A percentile compares a stretch with the other conserved stretches of the same genome.
phyloP scores from a whole-genome alignment of 495 filamentous ascomycete species.

The Hypoxylon rickii region DNA sequence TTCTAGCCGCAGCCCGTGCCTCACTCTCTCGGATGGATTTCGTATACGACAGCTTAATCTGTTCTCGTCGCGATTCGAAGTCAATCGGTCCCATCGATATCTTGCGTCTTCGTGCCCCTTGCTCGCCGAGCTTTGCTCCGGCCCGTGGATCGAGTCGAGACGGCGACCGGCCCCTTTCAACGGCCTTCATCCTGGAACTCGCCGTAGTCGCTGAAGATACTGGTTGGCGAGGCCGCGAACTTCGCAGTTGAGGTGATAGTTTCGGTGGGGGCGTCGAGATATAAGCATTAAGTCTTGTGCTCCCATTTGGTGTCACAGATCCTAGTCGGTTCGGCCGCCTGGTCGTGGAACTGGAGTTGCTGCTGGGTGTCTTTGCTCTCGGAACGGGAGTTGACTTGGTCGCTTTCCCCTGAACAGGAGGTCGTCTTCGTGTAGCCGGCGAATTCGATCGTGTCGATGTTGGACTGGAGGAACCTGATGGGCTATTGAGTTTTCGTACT shows the following conservation, averaged over 20 bases:
- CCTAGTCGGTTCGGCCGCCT: constrained; percentile 31
- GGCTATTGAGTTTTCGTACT: constrained; percentile 47
- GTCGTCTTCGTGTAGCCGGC: constrained; percentile 47
- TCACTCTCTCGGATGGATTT: constrained; percentile 74
- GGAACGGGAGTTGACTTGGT: constrained; percentile 44
- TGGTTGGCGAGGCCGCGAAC: constrained; percentile 78
- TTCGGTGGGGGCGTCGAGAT: constrained; percentile 56
- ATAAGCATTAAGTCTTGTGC: constrained; percentile 57
- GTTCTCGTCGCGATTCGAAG: constrained; percentile 75
- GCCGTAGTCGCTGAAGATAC: constrained; percentile 73
- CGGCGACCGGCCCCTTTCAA: constrained; percentile 46
- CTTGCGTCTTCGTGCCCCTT: constrained; percentile 47
- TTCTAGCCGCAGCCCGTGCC: constrained; percentile 55
- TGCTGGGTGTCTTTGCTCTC: constrained; percentile 46
- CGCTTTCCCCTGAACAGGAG: constrained; percentile 43
- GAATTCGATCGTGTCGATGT: constrained; percentile 57
- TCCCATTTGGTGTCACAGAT: constrained; percentile 38
- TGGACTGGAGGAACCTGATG: constrained; percentile 50
- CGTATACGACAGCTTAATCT: constrained; percentile 79
- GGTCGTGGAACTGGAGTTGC: constrained; percentile 35
- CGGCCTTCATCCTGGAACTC: constrained; percentile 63
- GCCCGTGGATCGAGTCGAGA: constrained; percentile 45
- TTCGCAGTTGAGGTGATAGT: constrained; percentile 72
- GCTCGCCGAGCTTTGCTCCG: constrained; percentile 40
- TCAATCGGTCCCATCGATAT: constrained; percentile 69